These are phyloP conservation scores for Agaricus bisporus DNA, from an alignment of 768 basidiomycete species.

Conservation along the genomic window DNA sequence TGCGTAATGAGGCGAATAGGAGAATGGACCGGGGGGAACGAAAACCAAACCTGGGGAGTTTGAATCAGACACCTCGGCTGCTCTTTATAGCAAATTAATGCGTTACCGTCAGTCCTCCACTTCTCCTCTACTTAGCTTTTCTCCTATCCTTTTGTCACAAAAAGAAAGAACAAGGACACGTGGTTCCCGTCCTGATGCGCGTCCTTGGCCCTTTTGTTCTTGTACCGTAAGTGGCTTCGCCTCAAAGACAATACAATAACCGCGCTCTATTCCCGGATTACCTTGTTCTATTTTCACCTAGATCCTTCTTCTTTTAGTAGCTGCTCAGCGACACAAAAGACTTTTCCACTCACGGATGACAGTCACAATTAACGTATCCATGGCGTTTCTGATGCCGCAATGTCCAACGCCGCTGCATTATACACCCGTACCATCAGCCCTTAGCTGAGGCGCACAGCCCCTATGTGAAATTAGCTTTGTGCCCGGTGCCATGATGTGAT, in stretches of 20 bases:
- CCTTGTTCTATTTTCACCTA: slow-evolving; percentile 9
- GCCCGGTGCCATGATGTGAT: too few species aligned
- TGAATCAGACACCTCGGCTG: neutral
- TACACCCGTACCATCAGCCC: too few species aligned
- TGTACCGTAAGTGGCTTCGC: neutral
- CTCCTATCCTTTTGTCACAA: neutral
- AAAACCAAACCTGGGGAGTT: slow-evolving; percentile 20
- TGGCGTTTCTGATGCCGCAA: slow-evolving; percentile 3
- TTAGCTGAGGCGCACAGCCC: neutral
- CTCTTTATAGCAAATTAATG: slow-evolving; percentile 6
- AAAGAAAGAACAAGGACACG: slow-evolving; percentile 10
- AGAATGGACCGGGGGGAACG: slow-evolving; percentile 15
- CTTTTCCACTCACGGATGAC: slow-evolving; percentile 3
- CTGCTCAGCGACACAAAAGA: slow-evolving; percentile 12
- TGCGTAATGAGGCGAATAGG: slow-evolving; percentile 11
- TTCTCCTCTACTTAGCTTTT: neutral
- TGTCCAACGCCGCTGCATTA: neutral
- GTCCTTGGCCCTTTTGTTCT: slow-evolving; percentile 14
- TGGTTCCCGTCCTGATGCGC: slow-evolving; percentile 1
- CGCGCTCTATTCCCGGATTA: slow-evolving; percentile 14
- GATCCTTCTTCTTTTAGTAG: neutral
- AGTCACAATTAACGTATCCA: slow-evolving; percentile 10
- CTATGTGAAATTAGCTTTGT: neutral
- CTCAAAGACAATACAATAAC: slow-evolving; percentile 16
- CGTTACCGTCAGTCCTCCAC: too few species aligned